A percentile compares a stretch with the other conserved stretches of the same genome.
Conservation (phyloP, 2,329 filamentous ascomycete species). For the Claviceps citrina region DNA sequence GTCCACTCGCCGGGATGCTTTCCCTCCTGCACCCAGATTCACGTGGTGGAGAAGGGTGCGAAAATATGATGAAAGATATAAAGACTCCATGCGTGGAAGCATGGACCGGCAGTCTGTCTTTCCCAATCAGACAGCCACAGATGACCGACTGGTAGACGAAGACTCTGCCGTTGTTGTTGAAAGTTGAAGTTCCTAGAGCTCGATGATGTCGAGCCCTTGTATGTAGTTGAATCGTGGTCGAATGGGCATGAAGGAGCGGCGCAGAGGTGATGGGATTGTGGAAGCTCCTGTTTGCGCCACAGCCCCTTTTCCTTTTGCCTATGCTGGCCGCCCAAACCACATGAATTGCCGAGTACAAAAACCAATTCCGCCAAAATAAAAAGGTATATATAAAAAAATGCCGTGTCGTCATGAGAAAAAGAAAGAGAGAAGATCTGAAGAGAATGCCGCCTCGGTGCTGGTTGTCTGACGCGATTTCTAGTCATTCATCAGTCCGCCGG, state of each 20-base stretch:
- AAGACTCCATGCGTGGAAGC: neutral
- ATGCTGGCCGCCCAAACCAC: no score
- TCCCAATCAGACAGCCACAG: neutral
- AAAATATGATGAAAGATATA: neutral
- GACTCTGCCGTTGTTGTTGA: slow-evolving; percentile 1
- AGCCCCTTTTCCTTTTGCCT: neutral
- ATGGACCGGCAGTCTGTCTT: neutral
- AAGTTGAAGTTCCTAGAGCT: neutral
- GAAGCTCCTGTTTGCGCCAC: neutral
- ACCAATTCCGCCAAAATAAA: neutral
- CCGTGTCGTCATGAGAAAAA: slow-evolving; percentile 20
- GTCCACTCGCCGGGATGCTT: no score
- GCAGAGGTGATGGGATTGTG: neutral
- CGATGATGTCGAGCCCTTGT: neutral
- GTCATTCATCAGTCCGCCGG: slow-evolving; percentile 3
- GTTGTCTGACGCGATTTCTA: slow-evolving; percentile 16
- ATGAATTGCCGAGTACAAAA: neutral
- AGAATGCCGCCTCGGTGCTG: slow-evolving; percentile 19
- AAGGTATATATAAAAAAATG: slow-evolving; percentile 3
- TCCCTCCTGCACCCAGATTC: slow-evolving; percentile 2
- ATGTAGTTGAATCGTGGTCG: neutral
- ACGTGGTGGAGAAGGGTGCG: neutral
- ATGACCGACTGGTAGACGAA: neutral
- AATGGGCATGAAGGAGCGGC: neutral
- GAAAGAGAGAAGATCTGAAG: slow-evolving; percentile 10